Base-by-base conservation (phyloP, 495 filamentous ascomycete genomes). In the Aspergillus indologenus region DNA sequence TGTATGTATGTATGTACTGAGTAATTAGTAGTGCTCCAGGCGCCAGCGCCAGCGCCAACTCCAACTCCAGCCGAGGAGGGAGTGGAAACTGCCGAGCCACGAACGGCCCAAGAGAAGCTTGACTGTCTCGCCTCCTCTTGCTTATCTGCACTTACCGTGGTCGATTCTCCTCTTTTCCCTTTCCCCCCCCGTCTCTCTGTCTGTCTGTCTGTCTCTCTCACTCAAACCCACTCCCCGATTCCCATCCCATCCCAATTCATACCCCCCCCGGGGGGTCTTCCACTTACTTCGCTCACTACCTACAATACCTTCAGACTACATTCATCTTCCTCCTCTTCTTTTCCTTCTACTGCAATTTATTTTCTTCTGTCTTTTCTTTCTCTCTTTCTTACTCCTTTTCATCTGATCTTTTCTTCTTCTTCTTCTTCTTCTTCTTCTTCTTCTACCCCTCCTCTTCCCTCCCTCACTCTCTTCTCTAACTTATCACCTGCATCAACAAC, bases 31-130 rank as follows among this genome's bases (percentile, higher is more conserved):
- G n/a, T n/a, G n/a, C n/a, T n/a, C n/a, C n/a, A n/a, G n/a, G n/a
- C n/a, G n/a, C n/a, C n/a, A n/a, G n/a, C n/a, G n/a, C n/a, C n/a
- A n/a, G n/a, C n/a, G n/a, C n/a, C n/a, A n/a, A n/a, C n/a, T n/a
- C n/a, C n/a, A n/a, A n/a, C n/a, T n/a, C n/a, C n/a, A n/a, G n/a
- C n/a, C n/a, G n/a, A 51, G 40, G 52, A 53, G 4, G 24, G 19
- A 47, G 60, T 61, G 58, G 64, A 63, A 58, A 59, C 59, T 47
- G 59, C 61, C 65, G 57, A 63, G 65, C 56, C 58, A 59, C 56
- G 61, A 59, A 59, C 61, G 60, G 45, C 58, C 60, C 70, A 72
- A 71, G 66, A 69, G 69, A 75, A 75, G 72, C 72, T 75, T 75
- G 72, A 75, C 69, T 66, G 44, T 48, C 62, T 59, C 56, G 63